phyloP scores from a whole-genome alignment of 495 filamentous ascomycete species.

The Venustampulla echinocandica region DNA sequence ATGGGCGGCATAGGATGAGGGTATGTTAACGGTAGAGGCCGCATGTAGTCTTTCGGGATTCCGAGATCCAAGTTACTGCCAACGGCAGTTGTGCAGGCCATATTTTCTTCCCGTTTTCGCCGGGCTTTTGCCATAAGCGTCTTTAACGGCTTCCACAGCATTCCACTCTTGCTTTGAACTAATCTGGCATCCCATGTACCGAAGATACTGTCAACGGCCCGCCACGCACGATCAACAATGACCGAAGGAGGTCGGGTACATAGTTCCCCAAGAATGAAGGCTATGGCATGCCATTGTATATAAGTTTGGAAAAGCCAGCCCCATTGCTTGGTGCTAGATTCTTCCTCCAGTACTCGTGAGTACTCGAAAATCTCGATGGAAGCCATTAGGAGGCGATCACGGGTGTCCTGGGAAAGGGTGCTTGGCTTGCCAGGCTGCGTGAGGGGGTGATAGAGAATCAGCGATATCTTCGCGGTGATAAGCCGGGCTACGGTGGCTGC shows the following conservation, averaged over 20 bases:
- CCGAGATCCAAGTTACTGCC: background rate
- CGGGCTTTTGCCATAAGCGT: slow-evolving; percentile 63
- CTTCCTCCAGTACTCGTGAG: slow-evolving; percentile 50
- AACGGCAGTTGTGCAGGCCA: slow-evolving; percentile 5
- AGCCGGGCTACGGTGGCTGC: slow-evolving; percentile 50
- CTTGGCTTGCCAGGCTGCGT: slow-evolving; percentile 24
- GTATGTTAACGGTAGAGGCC: slow-evolving; percentile 7
- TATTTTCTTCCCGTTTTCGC: slow-evolving; percentile 42
- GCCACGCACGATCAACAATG: slow-evolving; percentile 75
- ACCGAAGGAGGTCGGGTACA: slow-evolving; percentile 51
- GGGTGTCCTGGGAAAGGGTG: slow-evolving; percentile 47
- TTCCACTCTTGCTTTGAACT: slow-evolving; percentile 47
- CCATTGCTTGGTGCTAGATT: slow-evolving; percentile 55
- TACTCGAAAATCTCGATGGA: slow-evolving; percentile 73
- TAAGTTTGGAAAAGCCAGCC: slow-evolving; percentile 77
- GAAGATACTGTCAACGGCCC: slow-evolving; percentile 55
- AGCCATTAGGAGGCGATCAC: slow-evolving; percentile 64
- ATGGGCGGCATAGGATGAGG: too few species aligned
- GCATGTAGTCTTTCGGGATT: slow-evolving; percentile 6
- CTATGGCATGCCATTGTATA: slow-evolving; percentile 75
- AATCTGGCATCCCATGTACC: slow-evolving; percentile 40
- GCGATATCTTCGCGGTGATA: slow-evolving; percentile 38
- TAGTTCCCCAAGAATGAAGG: slow-evolving; percentile 68
- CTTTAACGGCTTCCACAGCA: slow-evolving; percentile 65
- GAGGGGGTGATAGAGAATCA: slow-evolving; percentile 30